Evolutionary conservation across 495 filamentous ascomycete genomes (phyloP), one percentile per base, ranked within the genome.

Genomic region (Filosporella fistucella): DNA sequence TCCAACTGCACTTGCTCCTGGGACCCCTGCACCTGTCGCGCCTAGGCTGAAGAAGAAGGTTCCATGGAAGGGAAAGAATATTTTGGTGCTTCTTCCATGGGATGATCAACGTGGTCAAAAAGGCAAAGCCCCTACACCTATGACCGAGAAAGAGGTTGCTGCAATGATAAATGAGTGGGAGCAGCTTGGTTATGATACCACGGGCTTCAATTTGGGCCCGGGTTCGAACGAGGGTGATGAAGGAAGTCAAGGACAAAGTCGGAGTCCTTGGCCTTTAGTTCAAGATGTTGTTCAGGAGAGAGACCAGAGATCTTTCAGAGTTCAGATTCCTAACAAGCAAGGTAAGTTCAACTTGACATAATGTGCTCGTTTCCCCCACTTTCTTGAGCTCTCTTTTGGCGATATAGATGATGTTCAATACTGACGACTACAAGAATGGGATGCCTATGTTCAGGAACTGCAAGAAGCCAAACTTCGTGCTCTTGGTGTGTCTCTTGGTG

Each of bases 401-500:
- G 8, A 32, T 32, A n/a, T 32, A 8, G n/a, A n/a, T 30, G n/a
- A 8, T 35, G n/a, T 35, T 35, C 7, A 35, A 7, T 38, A 38
- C 16, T 38, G 35, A 4, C n/a, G 23, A 22, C 35, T 48, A 38
- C 30, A 44, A 59, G 54, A 53, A 54, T 96, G 93, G 91, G 82
- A 88, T 59, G 68, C 75, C 13, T 96, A 97, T 66, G 86, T 91
- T 24, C 72, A 84, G 38, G 75, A 78, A 42, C 63, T 96, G 42
- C 82, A 83, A 57, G 93, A 98, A 65, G 86, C 90, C 49, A 98
- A 95, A 67, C 72, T 98, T 32, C 81, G 87, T 26, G 89, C 90
- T 40, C 74, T 98, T 36, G 93, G 93, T 35, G 93, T 96, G 2
- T 85, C 76, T 14, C 72, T 85, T 44, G 85, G 81, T 18, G 84